Percentiles rank a stretch among this genome's conserved stretches.
Evolutionary conservation across 305 asterid species (phyloP).

Genomic region (Fraxinus greggii): DNA sequence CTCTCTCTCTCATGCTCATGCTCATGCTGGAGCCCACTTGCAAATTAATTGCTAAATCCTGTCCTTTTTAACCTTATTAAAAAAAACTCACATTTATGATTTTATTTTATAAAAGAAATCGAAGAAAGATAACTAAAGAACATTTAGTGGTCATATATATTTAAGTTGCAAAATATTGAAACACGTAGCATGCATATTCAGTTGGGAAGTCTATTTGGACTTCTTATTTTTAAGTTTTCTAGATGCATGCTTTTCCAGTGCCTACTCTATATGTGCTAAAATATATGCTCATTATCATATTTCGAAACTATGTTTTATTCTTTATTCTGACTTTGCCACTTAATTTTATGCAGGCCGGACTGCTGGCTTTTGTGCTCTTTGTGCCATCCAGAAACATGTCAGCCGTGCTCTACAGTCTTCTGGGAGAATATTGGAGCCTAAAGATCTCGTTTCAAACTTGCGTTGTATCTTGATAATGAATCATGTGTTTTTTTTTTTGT

Average conservation of each 20-base stretch:
- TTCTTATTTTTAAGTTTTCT: neutral
- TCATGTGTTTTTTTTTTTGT: neutral
- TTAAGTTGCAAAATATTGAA: neutral
- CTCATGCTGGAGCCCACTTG: neutral
- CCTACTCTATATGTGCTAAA: neutral
- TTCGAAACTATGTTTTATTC: neutral
- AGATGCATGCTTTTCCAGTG: neutral
- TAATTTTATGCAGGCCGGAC: constrained; percentile 62
- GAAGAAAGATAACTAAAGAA: neutral
- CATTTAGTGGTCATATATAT: neutral
- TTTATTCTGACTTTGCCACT: neutral
- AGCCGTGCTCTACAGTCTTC: constrained; percentile 90
- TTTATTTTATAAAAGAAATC: neutral
- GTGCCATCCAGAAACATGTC: constrained; percentile 97
- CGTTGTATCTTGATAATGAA: constrained; percentile 65
- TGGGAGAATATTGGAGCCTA: constrained; percentile 91
- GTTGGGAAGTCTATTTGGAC: neutral
- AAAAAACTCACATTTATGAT: neutral
- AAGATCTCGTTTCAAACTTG: constrained; percentile 94
- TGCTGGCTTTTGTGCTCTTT: constrained; percentile 94
- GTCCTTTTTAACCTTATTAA: neutral
- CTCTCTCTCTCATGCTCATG: neutral
- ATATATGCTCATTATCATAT: neutral
- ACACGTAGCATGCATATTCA: neutral
- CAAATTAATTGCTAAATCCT: neutral